Conservation (phyloP, 805 yeast genomes). For the Candida montana region DNA sequence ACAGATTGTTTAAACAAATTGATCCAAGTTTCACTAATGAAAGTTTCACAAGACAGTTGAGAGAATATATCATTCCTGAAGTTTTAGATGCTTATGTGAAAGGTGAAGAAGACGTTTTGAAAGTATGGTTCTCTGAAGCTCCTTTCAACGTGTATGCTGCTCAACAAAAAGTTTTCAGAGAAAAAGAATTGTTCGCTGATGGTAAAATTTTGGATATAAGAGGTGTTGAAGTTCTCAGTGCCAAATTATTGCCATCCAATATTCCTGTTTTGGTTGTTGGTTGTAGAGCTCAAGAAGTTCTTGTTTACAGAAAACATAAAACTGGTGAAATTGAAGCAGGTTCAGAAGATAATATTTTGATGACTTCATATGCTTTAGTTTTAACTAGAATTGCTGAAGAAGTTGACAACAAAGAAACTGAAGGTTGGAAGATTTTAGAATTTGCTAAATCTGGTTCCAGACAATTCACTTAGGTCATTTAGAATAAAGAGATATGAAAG, state of each 20-base stretch:
- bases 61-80: conserved; percentile 93
- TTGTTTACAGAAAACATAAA: conserved; percentile 79
- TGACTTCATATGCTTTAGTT: conserved; percentile 95
- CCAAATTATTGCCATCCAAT: conserved; percentile 84
- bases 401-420: conserved; percentile 83
- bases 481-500: too few species aligned
- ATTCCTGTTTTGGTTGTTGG: conserved; percentile 89
- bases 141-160: conserved; percentile 94
- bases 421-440: conserved; percentile 95
- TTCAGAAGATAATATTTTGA: conserved; percentile 84
- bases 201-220: conserved; percentile 90
- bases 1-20: conserved; percentile 76
- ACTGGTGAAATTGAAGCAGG: conserved; percentile 96
- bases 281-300: conserved; percentile 95
- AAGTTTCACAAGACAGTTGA: conserved; percentile 71
- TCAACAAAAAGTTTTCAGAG: conserved; percentile 84
- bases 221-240: conserved; percentile 87
- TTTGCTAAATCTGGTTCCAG: conserved; percentile 92
- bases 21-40: conserved; percentile 85
- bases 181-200: conserved; percentile 87
- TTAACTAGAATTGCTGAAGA: conserved; percentile 90
- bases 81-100: conserved; percentile 90
- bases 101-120: conserved; percentile 79
- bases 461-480: conserved; percentile 42
- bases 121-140: conserved; percentile 93